A percentile compares a stretch with the other conserved stretches of the same genome.
Conservation (phyloP, 1,139 yeast species). For the Candida gigantensis region DNA sequence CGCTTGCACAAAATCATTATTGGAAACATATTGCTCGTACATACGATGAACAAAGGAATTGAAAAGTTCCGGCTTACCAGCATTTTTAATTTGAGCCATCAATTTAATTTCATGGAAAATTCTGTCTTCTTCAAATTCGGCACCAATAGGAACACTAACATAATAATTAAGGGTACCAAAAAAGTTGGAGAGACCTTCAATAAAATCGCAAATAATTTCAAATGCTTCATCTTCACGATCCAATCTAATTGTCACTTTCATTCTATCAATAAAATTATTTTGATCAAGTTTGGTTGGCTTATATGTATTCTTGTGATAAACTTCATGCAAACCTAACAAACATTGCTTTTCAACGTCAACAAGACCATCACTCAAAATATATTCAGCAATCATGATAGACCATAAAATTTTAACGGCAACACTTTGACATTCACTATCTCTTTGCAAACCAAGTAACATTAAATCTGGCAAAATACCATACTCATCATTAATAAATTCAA, state of each 20-base stretch:
- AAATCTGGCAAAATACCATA: constrained; percentile 66
- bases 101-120: constrained; percentile 78
- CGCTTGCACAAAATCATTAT: constrained; percentile 74
- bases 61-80: constrained; percentile 78
- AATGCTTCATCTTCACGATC: constrained; percentile 72
- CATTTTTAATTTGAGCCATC: constrained; percentile 74
- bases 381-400: constrained; percentile 70
- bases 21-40: constrained; percentile 63
- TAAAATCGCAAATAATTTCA: constrained; percentile 49
- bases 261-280: constrained; percentile 49
- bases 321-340: constrained; percentile 61
- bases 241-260: constrained; percentile 53
- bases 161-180: constrained; percentile 67
- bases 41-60: constrained; percentile 75
- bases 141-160: constrained; percentile 74
- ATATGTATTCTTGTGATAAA: constrained; percentile 58
- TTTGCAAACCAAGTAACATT: constrained; percentile 68
- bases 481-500: constrained; percentile 56
- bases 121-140: constrained; percentile 85
- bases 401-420: constrained; percentile 71
- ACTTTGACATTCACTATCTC: constrained; percentile 60
- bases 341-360: constrained; percentile 63
- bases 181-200: constrained; percentile 63
- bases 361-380: constrained; percentile 58
- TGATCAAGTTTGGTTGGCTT: constrained; percentile 61